Evolutionary conservation across 2,329 filamentous ascomycete species (phyloP).

Genomic region (Escovopsis sp.): DNA sequence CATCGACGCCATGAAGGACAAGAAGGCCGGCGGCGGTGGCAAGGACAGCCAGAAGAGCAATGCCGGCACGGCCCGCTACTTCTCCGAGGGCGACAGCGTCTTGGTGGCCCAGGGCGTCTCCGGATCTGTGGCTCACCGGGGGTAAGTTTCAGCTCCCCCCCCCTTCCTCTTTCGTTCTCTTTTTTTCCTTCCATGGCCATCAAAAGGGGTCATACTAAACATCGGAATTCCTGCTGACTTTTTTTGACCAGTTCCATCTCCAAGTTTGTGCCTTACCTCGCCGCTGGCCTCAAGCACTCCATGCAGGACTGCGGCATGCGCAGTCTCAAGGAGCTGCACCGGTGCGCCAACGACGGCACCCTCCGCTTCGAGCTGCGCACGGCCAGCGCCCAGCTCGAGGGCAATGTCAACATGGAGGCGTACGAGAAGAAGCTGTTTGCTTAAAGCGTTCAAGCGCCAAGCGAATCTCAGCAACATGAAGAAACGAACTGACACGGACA

Average conservation of each 20-base stretch:
- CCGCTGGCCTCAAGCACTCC: conserved; percentile 91
- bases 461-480: no score
- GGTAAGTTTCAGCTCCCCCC: conserved; percentile 23
- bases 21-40: conserved; percentile 68
- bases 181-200: no score
- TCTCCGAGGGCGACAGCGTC: conserved; percentile 89
- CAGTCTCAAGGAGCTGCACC: conserved; percentile 64
- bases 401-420: conserved; percentile 94
- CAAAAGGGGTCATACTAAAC: no score
- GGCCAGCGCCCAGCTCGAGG: conserved; percentile 88
- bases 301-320: conserved; percentile 87
- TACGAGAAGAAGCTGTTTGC: conserved; percentile 99
- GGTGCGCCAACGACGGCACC: conserved; percentile 55
- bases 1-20: conserved; percentile 99
- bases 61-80: conserved; percentile 93
- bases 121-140: conserved; percentile 67
- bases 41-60: conserved; percentile 70
- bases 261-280: conserved; percentile 92
- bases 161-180: no score
- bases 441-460: conserved; percentile 27
- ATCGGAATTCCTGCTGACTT: conserved; percentile 15
- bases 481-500: no score
- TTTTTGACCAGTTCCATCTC: conserved; percentile 50
- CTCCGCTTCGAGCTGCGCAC: conserved; percentile 91
- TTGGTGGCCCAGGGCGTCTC: conserved; percentile 95